Conservation (phyloP, 23 red algal genomes). For the Cyanidioschyzon merolae region DNA sequence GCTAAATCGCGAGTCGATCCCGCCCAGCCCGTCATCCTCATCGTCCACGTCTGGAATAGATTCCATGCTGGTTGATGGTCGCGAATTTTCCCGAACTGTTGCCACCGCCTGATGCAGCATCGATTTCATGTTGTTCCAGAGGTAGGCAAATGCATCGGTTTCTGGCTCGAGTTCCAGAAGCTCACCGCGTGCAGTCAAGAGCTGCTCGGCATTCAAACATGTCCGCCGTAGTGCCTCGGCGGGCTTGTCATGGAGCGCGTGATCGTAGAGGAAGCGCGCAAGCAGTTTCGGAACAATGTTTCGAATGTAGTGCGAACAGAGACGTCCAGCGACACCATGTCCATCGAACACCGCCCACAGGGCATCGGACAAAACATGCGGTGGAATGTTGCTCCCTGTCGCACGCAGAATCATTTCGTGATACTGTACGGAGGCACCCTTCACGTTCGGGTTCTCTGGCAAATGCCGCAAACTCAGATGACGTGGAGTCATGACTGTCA, state of each 20-base stretch:
- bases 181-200: constrained; percentile 9
- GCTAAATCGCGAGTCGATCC: constrained; percentile 46
- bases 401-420: constrained; percentile 16
- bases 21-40: neutral
- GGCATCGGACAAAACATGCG: constrained; percentile 25
- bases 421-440: constrained; percentile 16
- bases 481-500: constrained; percentile 9
- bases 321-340: constrained; percentile 57
- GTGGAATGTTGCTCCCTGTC: neutral
- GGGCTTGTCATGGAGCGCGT: neutral
- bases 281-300: constrained; percentile 24
- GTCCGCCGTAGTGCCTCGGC: constrained; percentile 5
- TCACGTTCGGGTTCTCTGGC: neutral
- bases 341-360: constrained; percentile 75
- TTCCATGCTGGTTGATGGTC: neutral
- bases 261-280: neutral
- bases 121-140: constrained; percentile 7
- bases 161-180: neutral
- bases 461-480: constrained; percentile 2
- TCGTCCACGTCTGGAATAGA: constrained; percentile 12
- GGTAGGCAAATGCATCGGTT: constrained; percentile 12
- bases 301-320: constrained; percentile 39
- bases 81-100: neutral
- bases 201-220: neutral
- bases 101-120: neutral